A percentile compares a stretch with the other conserved stretches of the same genome.
phyloP scores from a whole-genome alignment of 148 eudicot species.

The Pharnaceum exiguum region DNA sequence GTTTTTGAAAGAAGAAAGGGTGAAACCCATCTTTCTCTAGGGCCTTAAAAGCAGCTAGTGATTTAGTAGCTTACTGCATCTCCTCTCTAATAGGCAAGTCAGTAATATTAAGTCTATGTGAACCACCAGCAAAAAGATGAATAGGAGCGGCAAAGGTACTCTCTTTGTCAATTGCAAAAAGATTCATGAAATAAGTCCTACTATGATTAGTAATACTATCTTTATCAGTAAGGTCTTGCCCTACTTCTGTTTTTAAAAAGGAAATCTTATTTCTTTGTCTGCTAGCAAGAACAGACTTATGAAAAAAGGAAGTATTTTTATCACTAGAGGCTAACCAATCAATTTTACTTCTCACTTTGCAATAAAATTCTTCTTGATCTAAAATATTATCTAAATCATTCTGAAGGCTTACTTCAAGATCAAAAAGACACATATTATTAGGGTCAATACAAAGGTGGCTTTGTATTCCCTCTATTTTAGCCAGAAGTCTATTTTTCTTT shows the following conservation, averaged over 20 bases:
- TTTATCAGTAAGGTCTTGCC: background rate
- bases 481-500: background rate
- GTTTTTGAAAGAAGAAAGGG: background rate
- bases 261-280: background rate
- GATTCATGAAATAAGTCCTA: background rate
- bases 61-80: too few species aligned
- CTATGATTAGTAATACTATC: background rate
- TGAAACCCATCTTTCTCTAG: background rate
- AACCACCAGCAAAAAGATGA: too few species aligned
- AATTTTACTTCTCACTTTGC: background rate
- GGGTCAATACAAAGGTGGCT: too few species aligned
- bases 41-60: background rate
- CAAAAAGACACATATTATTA: too few species aligned
- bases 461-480: background rate
- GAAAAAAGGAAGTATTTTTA: conserved; percentile 2
- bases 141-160: too few species aligned
- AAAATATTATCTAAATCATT: background rate
- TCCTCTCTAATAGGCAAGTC: too few species aligned
- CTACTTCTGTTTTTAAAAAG: background rate
- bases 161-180: background rate
- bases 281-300: background rate
- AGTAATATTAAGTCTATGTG: too few species aligned
- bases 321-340: background rate
- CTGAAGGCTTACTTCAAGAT: background rate
- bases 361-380: background rate